Conservation (phyloP, 345 rosid genomes). For the Populus euphratica region DNA sequence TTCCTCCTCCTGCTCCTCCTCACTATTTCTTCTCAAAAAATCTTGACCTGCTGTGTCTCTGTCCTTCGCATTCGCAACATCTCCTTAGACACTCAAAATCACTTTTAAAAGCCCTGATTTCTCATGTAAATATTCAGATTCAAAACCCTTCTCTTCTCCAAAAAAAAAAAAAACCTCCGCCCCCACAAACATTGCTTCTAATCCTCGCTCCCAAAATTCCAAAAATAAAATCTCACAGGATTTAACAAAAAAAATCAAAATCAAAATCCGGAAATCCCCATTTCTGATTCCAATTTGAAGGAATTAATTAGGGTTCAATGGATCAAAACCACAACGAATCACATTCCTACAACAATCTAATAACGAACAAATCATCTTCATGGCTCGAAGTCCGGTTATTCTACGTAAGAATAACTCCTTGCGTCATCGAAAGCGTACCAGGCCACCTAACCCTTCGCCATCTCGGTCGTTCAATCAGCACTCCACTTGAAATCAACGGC, state of each 20-base stretch:
- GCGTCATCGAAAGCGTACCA: slow-evolving; percentile 55
- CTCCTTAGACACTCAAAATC: background rate
- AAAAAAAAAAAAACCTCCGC: background rate
- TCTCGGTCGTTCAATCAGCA: slow-evolving; percentile 64
- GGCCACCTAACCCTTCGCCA: slow-evolving; percentile 65
- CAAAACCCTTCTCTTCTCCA: background rate
- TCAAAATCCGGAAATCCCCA: background rate
- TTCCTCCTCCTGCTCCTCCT: no score
- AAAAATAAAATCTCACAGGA: background rate
- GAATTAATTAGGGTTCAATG: slow-evolving; percentile 9
- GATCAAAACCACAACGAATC: slow-evolving; percentile 30
- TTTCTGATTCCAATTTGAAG: background rate
- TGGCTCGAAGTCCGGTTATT: slow-evolving; percentile 91
- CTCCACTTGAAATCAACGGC: slow-evolving; percentile 82
- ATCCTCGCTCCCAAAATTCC: background rate
- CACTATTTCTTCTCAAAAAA: background rate
- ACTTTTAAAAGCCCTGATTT: slow-evolving; percentile 10
- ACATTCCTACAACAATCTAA: slow-evolving; percentile 36
- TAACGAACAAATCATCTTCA: slow-evolving; percentile 30
- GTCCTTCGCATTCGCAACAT: background rate
- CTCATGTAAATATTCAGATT: background rate
- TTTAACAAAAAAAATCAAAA: background rate
- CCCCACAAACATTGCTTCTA: background rate
- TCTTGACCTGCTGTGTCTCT: slow-evolving; percentile 5
- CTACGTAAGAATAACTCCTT: slow-evolving; percentile 73